These are phyloP conservation scores for Cordyceps sp. DNA, from an alignment of 2,329 filamentous ascomycete species.

Conservation along the genomic window DNA sequence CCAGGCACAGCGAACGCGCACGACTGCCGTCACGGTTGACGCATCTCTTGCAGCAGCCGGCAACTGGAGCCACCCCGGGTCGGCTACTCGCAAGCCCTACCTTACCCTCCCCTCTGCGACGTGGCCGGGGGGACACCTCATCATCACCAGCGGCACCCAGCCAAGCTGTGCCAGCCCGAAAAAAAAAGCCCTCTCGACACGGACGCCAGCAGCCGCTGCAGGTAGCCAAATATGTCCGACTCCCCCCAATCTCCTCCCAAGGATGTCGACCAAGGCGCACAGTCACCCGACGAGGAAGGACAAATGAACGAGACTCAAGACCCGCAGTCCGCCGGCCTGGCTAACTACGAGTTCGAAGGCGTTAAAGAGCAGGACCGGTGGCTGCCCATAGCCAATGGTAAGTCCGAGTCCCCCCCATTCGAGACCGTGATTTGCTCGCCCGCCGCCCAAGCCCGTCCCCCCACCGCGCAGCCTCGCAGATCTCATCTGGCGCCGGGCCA, in stretches of 20 bases:
- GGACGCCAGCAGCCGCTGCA: conserved; percentile 47
- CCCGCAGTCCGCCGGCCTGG: conserved; percentile 56
- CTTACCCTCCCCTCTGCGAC: conserved; percentile 33
- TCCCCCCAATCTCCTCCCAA: conserved; percentile 75
- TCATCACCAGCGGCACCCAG: conserved; percentile 27
- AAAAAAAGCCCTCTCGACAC: conserved; percentile 40
- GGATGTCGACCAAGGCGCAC: conserved; percentile 84
- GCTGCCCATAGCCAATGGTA: conserved; percentile 99
- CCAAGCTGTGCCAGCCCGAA: conserved; percentile 39
- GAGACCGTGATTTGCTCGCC: conserved; percentile 29
- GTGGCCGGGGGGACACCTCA: conserved; percentile 43
- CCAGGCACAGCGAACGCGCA: conserved; percentile 11
- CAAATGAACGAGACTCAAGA: conserved; percentile 81
- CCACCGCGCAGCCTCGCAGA: conserved; percentile 13
- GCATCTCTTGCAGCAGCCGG: conserved; percentile 39
- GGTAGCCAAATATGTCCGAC: conserved; percentile 82
- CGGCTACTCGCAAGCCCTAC: conserved; percentile 31
- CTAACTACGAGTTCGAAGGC: conserved; percentile 71
- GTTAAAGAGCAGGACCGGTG: conserved; percentile 99
- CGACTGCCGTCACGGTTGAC: conserved; percentile 28
- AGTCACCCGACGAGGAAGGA: conserved; percentile 86
- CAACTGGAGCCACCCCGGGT: conserved; percentile 21
- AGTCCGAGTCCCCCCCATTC: conserved; percentile 27
- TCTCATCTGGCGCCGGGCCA: conserved; percentile 28
- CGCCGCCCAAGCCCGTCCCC: conserved; percentile 7